Percentiles rank a stretch among this genome's conserved stretches.
Conservation (phyloP, 495 filamentous ascomycete genomes). For the Cryomyces minteri region DNA sequence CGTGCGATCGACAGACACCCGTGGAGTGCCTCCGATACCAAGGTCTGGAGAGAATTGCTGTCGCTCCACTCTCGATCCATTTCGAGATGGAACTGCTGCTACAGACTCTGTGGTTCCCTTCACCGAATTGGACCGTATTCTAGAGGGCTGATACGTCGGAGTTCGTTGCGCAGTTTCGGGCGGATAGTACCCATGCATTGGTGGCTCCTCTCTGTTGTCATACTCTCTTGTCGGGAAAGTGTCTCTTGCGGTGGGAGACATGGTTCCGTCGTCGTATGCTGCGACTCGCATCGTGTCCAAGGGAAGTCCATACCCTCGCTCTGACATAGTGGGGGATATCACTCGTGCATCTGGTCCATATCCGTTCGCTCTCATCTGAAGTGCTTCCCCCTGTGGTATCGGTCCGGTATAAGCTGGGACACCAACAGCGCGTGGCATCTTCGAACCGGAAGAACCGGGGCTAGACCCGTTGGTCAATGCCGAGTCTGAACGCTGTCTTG, state of each 20-base stretch:
- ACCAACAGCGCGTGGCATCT: conserved; percentile 50
- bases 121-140: too few relatives aligned
- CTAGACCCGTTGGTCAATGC: not conserved
- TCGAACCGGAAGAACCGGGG: conserved; percentile 23
- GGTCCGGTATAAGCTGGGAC: conserved; percentile 62
- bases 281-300: conserved; percentile 30
- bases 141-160: too few relatives aligned
- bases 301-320: conserved; percentile 27
- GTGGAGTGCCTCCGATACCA: too few relatives aligned
- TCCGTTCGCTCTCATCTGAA: conserved; percentile 43
- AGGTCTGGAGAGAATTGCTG: not conserved
- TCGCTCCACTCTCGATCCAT: not conserved
- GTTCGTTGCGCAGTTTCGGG: too few relatives aligned
- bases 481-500: too few relatives aligned
- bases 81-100: not conserved
- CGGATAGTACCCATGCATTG: too few relatives aligned
- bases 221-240: too few relatives aligned
- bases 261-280: conserved; percentile 16
- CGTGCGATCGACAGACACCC: too few relatives aligned
- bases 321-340: conserved; percentile 7
- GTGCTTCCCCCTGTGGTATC: conserved; percentile 72
- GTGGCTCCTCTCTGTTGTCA: too few relatives aligned
- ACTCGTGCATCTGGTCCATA: too few relatives aligned
- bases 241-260: too few relatives aligned
- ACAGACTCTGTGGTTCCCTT: not conserved